Percentiles rank a stretch among this genome's conserved stretches.
phyloP scores from a whole-genome alignment of 2,329 filamentous ascomycete species.

The Didymella segeticola region DNA sequence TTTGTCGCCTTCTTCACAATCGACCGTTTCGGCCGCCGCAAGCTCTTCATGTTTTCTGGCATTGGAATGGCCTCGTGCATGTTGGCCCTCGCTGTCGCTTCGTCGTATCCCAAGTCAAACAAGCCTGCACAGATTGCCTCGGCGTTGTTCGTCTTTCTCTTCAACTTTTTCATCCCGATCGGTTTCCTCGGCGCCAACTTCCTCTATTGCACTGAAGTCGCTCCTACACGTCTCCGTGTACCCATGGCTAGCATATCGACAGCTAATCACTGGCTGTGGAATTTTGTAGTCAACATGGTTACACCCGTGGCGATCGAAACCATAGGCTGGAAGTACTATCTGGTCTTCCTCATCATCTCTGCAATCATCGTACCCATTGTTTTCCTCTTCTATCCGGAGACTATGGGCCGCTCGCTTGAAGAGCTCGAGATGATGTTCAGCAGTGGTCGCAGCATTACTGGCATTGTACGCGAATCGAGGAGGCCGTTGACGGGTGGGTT shows the following conservation, averaged over 20 bases:
- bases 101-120: conserved; percentile 57
- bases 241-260: conserved; percentile 65
- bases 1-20: conserved; percentile 75
- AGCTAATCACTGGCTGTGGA: conserved; percentile 61
- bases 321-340: conserved; percentile 61
- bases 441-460: conserved; percentile 44
- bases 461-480: conserved; percentile 32
- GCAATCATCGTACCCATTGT: conserved; percentile 55
- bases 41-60: conserved; percentile 61
- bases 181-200: conserved; percentile 67
- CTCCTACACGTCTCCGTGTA: conserved; percentile 59
- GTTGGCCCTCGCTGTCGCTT: conserved; percentile 60
- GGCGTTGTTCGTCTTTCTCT: conserved; percentile 65
- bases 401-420: conserved; percentile 60
- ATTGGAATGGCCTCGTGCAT: conserved; percentile 63
- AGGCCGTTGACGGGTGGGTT: conserved; percentile 11
- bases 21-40: conserved; percentile 71
- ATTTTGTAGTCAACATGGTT: conserved; percentile 38
- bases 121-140: conserved; percentile 58
- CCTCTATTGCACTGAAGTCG: conserved; percentile 66
- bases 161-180: conserved; percentile 66
- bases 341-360: conserved; percentile 58
- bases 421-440: conserved; percentile 51
- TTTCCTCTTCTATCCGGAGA: conserved; percentile 56
- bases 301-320: conserved; percentile 54